Conservation (phyloP, 257 asterid species). For the Lavandula angustifolia region DNA sequence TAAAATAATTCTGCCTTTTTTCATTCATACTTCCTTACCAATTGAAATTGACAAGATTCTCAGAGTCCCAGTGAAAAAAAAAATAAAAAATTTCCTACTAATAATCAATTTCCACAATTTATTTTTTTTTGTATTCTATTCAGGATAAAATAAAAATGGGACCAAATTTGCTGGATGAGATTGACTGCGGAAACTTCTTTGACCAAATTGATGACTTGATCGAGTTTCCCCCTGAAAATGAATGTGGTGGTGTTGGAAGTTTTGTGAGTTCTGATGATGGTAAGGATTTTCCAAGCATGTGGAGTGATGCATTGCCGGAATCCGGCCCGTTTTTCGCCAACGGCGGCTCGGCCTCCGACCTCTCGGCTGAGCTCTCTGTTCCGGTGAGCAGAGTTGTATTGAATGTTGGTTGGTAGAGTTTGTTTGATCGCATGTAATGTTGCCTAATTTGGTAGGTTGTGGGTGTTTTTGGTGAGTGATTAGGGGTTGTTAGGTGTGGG, state of each 20-base stretch:
- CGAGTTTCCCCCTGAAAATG: slow-evolving; percentile 76
- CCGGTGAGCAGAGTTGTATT: slow-evolving; percentile 53
- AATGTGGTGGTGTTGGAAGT: slow-evolving; percentile 32
- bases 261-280: slow-evolving; percentile 45
- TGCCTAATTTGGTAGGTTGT: slow-evolving; percentile 19
- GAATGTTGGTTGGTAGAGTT: slow-evolving; percentile 7
- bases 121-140: slow-evolving; percentile 3
- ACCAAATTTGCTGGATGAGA: slow-evolving; percentile 61
- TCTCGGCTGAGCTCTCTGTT: slow-evolving; percentile 72
- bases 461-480: slow-evolving; percentile 20
- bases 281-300: slow-evolving; percentile 62
- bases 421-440: slow-evolving; percentile 21
- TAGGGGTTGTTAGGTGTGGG: slow-evolving; percentile 32
- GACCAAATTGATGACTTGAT: slow-evolving; percentile 87
- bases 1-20: background rate
- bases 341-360: slow-evolving; percentile 47
- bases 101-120: slow-evolving; percentile 5
- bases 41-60: slow-evolving; percentile 2
- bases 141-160: slow-evolving; percentile 58
- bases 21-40: background rate
- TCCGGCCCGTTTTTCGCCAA: slow-evolving; percentile 53
- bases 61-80: slow-evolving; percentile 31
- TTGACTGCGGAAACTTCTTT: slow-evolving; percentile 75
- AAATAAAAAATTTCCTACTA: slow-evolving; percentile 33
- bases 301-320: slow-evolving; percentile 62